Conservation (phyloP, 1,139 yeast genomes). For the Sugiyamaella castrensis region DNA sequence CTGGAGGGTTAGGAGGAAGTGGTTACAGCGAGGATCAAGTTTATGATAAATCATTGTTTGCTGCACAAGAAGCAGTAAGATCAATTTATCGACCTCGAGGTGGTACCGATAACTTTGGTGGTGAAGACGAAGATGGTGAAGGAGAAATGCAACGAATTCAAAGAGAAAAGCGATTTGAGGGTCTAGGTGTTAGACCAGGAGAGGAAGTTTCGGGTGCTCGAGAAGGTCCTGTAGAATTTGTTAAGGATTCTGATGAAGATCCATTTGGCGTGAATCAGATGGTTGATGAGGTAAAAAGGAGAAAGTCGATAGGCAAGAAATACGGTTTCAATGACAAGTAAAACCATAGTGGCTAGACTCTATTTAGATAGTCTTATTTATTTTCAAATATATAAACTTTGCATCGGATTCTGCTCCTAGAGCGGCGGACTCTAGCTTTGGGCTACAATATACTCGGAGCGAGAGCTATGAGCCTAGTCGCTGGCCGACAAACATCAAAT, state of each 20-base stretch:
- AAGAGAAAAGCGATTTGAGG: conserved; percentile 40
- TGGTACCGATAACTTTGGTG: neutral
- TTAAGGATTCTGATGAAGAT: conserved; percentile 39
- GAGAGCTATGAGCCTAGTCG: too few species aligned
- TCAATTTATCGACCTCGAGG: conserved; percentile 47
- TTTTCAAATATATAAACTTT: neutral
- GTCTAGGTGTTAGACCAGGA: conserved; percentile 30
- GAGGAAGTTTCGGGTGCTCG: conserved; percentile 30
- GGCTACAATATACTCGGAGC: too few species aligned
- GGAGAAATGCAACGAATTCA: conserved; percentile 35
- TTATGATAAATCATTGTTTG: conserved; percentile 56
- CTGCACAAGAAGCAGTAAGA: conserved; percentile 49
- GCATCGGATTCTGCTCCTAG: too few species aligned
- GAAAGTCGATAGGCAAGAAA: conserved; percentile 3
- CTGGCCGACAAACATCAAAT: too few species aligned
- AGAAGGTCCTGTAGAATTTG: conserved; percentile 54
- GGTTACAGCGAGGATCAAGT: conserved; percentile 48
- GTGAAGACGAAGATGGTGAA: conserved; percentile 32
- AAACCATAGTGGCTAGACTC: neutral
- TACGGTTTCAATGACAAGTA: conserved; percentile 21
- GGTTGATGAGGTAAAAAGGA: conserved; percentile 30
- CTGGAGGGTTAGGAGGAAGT: conserved; percentile 33
- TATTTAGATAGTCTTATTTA: conserved; percentile 1
- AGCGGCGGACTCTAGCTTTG: neutral
- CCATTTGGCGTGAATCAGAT: conserved; percentile 26